Percentiles rank a stretch among this genome's conserved stretches.
Evolutionary conservation across 2,329 filamentous ascomycete genomes (phyloP).

Genomic region (Sphaerostilbella broomeana): DNA sequence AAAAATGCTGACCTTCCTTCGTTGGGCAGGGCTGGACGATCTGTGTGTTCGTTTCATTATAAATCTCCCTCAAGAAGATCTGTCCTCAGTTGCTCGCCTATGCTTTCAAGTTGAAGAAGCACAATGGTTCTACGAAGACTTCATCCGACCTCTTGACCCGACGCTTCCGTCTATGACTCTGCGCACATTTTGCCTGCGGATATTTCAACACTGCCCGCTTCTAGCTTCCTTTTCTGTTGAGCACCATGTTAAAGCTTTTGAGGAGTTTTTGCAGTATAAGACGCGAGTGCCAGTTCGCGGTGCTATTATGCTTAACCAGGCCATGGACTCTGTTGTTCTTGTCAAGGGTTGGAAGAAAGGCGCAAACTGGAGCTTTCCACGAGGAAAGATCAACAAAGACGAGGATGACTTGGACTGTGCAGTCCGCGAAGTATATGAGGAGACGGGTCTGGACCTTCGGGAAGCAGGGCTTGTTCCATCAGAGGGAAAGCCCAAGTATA

Average conservation of each 20-base stretch:
- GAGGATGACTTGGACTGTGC: conserved; percentile 93
- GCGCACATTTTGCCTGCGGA: conserved; percentile 76
- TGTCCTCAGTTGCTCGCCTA: conserved; percentile 83
- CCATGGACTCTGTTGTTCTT: conserved; percentile 89
- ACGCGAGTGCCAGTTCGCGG: conserved; percentile 88
- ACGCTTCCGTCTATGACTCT: conserved; percentile 78
- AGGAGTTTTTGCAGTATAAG: conserved; percentile 91
- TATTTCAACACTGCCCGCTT: conserved; percentile 91
- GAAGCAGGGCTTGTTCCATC: conserved; percentile 69
- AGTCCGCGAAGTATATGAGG: conserved; percentile 88
- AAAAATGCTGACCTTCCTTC: conserved; percentile 19
- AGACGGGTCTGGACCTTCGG: conserved; percentile 82
- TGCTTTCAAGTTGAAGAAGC: conserved; percentile 99
- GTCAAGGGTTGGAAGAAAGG: conserved; percentile 98
- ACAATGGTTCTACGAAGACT: conserved; percentile 99
- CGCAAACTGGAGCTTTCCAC: conserved; percentile 91
- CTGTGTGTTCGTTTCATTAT: conserved; percentile 97
- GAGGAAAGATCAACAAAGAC: conserved; percentile 97
- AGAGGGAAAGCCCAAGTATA: conserved; percentile 67
- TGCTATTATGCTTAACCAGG: conserved; percentile 83
- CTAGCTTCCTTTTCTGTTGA: conserved; percentile 73
- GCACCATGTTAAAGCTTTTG: conserved; percentile 75
- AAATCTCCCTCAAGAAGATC: conserved; percentile 87
- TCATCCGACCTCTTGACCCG: conserved; percentile 85
- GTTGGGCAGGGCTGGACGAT: conserved; percentile 89